A percentile compares a stretch with the other conserved stretches of the same genome.
These are phyloP conservation scores for Neoscytalidium dimidiatum DNA, from an alignment of 2,329 filamentous ascomycete genomes.

Conservation along the genomic window DNA sequence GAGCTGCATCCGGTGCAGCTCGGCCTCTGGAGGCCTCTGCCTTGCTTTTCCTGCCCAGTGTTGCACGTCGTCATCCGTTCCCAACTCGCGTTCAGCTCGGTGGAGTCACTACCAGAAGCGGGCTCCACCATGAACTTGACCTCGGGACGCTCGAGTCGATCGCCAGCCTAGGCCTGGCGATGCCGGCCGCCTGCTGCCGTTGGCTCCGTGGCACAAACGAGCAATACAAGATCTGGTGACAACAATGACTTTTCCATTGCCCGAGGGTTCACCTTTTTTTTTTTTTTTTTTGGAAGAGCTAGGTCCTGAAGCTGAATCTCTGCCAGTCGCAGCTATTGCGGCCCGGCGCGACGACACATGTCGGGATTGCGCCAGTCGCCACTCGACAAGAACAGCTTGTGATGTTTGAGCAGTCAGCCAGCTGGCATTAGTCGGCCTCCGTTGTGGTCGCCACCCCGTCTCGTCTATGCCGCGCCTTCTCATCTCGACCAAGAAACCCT, in stretches of 20 bases:
- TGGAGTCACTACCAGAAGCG: not conserved
- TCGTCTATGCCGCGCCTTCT: not conserved
- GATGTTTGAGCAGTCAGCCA: not conserved
- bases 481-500: not conserved
- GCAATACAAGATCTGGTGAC: not conserved
- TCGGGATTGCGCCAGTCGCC: not conserved
- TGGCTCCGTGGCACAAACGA: not conserved
- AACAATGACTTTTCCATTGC: too few relatives aligned
- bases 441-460: not conserved
- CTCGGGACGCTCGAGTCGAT: constrained; percentile 13
- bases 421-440: not conserved
- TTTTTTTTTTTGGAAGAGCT: not conserved
- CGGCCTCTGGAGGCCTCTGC: not conserved
- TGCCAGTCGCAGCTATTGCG: not conserved
- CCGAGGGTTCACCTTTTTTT: too few relatives aligned
- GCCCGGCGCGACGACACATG: not conserved
- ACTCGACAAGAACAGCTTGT: not conserved
- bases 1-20: not conserved
- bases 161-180: not conserved
- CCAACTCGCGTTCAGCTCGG: not conserved
- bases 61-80: not conserved
- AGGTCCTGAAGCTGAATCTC: not conserved
- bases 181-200: not conserved
- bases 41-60: not conserved
- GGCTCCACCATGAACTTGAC: constrained; percentile 7